A percentile compares a stretch with the other conserved stretches of the same genome.
Conservation (phyloP, 2,329 filamentous ascomycete species). For the Apiospora koreana region DNA sequence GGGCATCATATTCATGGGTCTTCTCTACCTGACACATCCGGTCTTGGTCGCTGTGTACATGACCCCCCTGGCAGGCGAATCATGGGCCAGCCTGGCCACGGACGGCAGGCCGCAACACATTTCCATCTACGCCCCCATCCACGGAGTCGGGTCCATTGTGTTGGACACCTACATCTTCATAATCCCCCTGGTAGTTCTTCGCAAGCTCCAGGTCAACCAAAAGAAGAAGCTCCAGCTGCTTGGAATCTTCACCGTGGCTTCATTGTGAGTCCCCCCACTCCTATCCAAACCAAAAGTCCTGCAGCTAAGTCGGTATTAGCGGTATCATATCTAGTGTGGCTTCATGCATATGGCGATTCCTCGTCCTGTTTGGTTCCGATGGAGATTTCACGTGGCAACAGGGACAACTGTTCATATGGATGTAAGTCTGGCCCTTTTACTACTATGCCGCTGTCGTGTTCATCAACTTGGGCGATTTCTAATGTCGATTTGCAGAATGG, state of each 20-base stretch:
- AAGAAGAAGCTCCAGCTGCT: slow-evolving; percentile 14
- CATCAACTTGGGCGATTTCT: no score
- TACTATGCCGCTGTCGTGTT: no score
- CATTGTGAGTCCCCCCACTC: slow-evolving; percentile 12
- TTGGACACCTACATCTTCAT: slow-evolving; percentile 18
- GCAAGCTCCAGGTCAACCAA: slow-evolving; percentile 13
- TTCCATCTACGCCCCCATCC: slow-evolving; percentile 10
- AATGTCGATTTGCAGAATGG: slow-evolving; percentile 11
- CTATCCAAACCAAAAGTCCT: background rate
- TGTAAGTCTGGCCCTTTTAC: background rate
- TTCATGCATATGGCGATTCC: background rate
- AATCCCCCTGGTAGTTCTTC: slow-evolving; percentile 15
- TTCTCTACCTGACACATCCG: slow-evolving; percentile 13
- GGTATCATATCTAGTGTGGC: background rate
- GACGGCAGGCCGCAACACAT: background rate
- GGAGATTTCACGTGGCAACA: background rate
- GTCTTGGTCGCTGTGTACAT: slow-evolving; percentile 13
- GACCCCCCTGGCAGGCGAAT: slow-evolving; percentile 13
- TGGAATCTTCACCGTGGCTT: slow-evolving; percentile 16
- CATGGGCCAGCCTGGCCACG: slow-evolving; percentile 14
- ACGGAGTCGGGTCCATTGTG: slow-evolving; percentile 8
- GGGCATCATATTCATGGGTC: slow-evolving; percentile 14
- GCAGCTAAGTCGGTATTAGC: background rate
- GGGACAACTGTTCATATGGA: background rate
- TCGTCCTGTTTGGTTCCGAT: background rate